A percentile compares a stretch with the other conserved stretches of the same genome.
These are phyloP conservation scores for Mycena galericulata DNA, from an alignment of 768 basidiomycete species.

Conservation along the genomic window DNA sequence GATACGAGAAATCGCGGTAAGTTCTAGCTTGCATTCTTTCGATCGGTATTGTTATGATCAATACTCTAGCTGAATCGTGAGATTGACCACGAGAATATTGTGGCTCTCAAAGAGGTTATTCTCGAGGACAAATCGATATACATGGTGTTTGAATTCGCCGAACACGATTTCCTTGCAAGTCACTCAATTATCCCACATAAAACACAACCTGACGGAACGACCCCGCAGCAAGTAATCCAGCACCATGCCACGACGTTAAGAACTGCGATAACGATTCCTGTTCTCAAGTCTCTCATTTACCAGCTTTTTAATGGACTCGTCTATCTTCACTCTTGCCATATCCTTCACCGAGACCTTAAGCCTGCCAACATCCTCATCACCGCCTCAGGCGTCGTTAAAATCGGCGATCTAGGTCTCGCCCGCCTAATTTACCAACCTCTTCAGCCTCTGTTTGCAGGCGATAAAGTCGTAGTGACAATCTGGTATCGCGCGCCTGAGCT, in stretches of 20 bases:
- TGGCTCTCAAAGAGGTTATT: slow-evolving; percentile 93
- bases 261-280: slow-evolving; percentile 74
- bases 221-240: slow-evolving; percentile 93
- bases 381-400: slow-evolving; percentile 90
- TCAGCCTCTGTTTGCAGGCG: slow-evolving; percentile 91
- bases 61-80: slow-evolving; percentile 82
- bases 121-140: slow-evolving; percentile 98
- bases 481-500: slow-evolving; percentile 99
- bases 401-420: slow-evolving; percentile 97
- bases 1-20: slow-evolving; percentile 93
- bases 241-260: slow-evolving; percentile 95
- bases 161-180: slow-evolving; percentile 95
- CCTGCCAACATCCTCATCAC: slow-evolving; percentile 99
- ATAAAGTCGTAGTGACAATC: slow-evolving; percentile 99
- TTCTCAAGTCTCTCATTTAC: slow-evolving; percentile 93
- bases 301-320: slow-evolving; percentile 95
- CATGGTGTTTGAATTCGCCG: slow-evolving; percentile 99
- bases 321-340: slow-evolving; percentile 95
- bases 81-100: slow-evolving; percentile 91
- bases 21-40: slow-evolving; percentile 41
- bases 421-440: slow-evolving; percentile 92
- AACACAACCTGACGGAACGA: neutral
- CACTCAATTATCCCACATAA: neutral
- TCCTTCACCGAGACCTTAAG: slow-evolving; percentile 97
- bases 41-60: neutral